Percentiles rank a stretch among this genome's conserved stretches.
Conservation (phyloP, 2,329 filamentous ascomycete genomes). For the Leptographium galeiforme region DNA sequence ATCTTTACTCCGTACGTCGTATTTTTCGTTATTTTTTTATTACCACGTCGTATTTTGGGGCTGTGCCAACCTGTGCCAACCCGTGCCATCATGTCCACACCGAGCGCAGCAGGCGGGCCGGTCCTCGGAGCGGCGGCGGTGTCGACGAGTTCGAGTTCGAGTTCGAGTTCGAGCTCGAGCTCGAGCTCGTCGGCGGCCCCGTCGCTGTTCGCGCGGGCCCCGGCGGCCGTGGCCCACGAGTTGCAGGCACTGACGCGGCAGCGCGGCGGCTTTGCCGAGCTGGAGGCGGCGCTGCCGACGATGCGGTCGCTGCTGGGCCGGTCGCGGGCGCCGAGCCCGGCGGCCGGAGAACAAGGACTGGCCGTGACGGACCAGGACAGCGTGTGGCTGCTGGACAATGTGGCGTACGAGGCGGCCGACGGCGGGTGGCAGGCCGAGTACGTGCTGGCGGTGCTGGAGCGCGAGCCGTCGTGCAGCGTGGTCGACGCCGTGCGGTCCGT, state of each 20-base stretch:
- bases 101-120: too few relatives aligned
- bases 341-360: conserved; percentile 28
- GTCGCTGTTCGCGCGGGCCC: too few relatives aligned
- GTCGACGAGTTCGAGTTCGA: too few relatives aligned
- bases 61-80: too few relatives aligned
- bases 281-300: conserved; percentile 31
- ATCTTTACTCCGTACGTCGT: too few relatives aligned
- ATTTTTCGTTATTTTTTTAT: too few relatives aligned
- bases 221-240: conserved; percentile 14
- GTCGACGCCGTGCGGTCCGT: conserved; percentile 58
- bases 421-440: conserved; percentile 69
- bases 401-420: conserved; percentile 37
- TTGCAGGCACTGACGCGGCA: conserved; percentile 38
- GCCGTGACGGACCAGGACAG: conserved; percentile 51
- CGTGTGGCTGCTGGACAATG: conserved; percentile 87
- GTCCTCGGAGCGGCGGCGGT: too few relatives aligned
- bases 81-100: too few relatives aligned
- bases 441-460: conserved; percentile 68
- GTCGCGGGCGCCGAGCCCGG: background rate
- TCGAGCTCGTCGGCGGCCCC: too few relatives aligned
- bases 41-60: too few relatives aligned
- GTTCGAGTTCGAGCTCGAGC: too few relatives aligned
- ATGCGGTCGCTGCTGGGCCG: background rate
- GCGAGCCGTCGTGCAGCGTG: conserved; percentile 52
- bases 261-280: conserved; percentile 33